Evolutionary conservation across 2,329 filamentous ascomycete genomes (phyloP).

Genomic region (Teratosphaeria nubilosa): DNA sequence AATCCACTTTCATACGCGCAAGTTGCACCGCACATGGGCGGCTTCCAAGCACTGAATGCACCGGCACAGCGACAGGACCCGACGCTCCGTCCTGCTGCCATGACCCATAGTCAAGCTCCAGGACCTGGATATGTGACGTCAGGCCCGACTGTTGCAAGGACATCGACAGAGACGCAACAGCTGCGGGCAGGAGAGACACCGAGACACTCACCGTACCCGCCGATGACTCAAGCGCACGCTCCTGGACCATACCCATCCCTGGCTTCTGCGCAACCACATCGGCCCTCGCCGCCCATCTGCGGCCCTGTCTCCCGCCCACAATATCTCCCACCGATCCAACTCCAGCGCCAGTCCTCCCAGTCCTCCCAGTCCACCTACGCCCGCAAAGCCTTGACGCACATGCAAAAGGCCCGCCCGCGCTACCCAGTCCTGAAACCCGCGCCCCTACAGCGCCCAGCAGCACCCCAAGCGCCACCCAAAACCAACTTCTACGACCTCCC

Average conservation of each 20-base stretch:
- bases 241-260: not conserved
- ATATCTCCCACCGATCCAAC: not conserved
- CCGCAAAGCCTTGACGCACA: not conserved
- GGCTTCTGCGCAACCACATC: not conserved
- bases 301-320: not conserved
- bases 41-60: not conserved
- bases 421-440: not conserved
- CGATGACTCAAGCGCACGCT: not conserved
- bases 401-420: not conserved
- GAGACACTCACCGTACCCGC: not conserved
- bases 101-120: not conserved
- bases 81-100: not conserved
- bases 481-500: constrained; percentile 21
- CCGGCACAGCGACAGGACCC: not conserved
- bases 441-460: not conserved
- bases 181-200: not conserved
- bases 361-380: not conserved
- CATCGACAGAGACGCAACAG: not conserved
- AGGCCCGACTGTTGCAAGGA: not conserved
- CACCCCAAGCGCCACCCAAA: not conserved
- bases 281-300: not conserved
- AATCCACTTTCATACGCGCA: not conserved
- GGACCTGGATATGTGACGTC: not conserved
- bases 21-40: not conserved
- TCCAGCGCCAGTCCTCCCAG: not conserved